Percentiles rank a stretch among this genome's conserved stretches.
phyloP scores from a whole-genome alignment of 1,284 basidiomycete genomes.

The Cutaneotrichosporon cyanovorans region DNA sequence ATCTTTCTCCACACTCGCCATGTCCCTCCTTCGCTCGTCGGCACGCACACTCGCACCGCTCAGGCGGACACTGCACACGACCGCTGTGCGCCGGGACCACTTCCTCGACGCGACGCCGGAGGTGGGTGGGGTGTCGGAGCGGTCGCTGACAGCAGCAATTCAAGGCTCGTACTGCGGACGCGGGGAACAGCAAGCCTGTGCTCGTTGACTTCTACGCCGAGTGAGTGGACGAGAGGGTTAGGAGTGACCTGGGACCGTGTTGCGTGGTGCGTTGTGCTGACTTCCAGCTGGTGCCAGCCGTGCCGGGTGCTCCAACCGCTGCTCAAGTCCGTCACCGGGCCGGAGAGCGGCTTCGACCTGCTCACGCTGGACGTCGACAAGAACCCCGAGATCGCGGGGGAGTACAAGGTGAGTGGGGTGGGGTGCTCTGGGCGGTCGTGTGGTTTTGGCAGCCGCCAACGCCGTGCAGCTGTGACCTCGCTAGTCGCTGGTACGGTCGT shows the following conservation, averaged over 20 bases:
- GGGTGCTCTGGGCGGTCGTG: neutral
- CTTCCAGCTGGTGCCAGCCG: conserved; percentile 43
- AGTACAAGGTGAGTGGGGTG: conserved; percentile 35
- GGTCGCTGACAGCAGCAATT: conserved; percentile 20
- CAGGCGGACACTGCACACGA: conserved; percentile 13
- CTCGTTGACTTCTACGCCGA: conserved; percentile 45
- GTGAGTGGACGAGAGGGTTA: conserved; percentile 29
- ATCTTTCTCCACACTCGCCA: conserved; percentile 1
- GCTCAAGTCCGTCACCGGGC: conserved; percentile 35
- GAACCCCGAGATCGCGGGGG: conserved; percentile 37
- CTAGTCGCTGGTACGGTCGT: neutral
- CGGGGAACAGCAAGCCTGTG: conserved; percentile 27
- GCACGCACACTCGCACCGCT: conserved; percentile 1
- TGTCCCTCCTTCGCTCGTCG: conserved; percentile 14
- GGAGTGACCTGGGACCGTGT: too few species aligned
- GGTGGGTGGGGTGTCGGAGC: conserved; percentile 8
- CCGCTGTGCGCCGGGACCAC: conserved; percentile 25
- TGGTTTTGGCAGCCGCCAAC: too few species aligned
- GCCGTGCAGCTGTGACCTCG: too few species aligned
- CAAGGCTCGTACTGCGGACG: conserved; percentile 22
- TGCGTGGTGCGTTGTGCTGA: too few species aligned
- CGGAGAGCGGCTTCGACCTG: conserved; percentile 34
- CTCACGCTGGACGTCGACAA: conserved; percentile 44
- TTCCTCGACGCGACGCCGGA: conserved; percentile 28
- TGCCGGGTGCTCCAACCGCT: conserved; percentile 43